Evolutionary conservation across 2,329 filamentous ascomycete genomes (phyloP).

Genomic region (Geosmithia putterillii): DNA sequence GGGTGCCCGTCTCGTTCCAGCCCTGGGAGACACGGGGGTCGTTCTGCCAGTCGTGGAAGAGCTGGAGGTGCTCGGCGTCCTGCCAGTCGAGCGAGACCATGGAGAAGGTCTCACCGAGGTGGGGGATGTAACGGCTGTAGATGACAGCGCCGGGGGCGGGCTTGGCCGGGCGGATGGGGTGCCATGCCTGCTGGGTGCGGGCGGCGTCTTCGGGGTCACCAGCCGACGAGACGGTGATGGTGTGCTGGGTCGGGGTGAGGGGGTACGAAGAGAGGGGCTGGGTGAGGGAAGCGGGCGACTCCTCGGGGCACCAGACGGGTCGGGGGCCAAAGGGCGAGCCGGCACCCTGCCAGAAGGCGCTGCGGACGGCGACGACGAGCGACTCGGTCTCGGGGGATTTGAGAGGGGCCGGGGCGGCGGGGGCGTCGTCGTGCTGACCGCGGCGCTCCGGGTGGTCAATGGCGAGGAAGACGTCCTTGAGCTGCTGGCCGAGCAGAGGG

Average conservation of each 20-base stretch:
- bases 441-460: conserved; percentile 28
- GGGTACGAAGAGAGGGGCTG: conserved; percentile 31
- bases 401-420: conserved; percentile 8
- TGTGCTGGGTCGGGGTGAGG: conserved; percentile 34
- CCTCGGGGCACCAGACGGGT: conserved; percentile 45
- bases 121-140: conserved; percentile 70
- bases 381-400: conserved; percentile 12
- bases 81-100: conserved; percentile 62
- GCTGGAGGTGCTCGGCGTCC: conserved; percentile 48
- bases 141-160: conserved; percentile 56
- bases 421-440: conserved; percentile 7
- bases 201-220: conserved; percentile 27
- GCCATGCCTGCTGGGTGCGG: conserved; percentile 42
- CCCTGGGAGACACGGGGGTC: conserved; percentile 69
- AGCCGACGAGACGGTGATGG: conserved; percentile 22
- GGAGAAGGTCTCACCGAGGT: conserved; percentile 64
- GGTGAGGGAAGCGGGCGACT: conserved; percentile 22
- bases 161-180: conserved; percentile 61
- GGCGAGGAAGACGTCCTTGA: conserved; percentile 34
- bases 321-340: conserved; percentile 55
- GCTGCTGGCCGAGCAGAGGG: conserved; percentile 21
- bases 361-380: conserved; percentile 31
- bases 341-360: conserved; percentile 59
- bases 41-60: conserved; percentile 76
- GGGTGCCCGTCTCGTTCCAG: conserved; percentile 68